Evolutionary conservation across 805 yeast species (phyloP).

Genomic region (Ogataea nitratoaversa): DNA sequence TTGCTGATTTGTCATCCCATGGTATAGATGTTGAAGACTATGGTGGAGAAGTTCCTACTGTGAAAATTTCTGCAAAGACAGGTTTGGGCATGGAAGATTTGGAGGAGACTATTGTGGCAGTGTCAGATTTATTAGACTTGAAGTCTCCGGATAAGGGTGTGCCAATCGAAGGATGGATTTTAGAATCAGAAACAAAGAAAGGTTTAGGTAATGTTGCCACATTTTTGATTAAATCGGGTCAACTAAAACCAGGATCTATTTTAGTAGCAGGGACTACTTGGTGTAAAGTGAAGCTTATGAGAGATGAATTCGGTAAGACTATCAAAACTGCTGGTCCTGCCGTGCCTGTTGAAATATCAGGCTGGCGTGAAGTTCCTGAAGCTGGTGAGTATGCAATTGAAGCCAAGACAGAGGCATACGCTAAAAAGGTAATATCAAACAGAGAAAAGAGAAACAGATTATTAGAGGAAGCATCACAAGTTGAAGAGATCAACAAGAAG

Average conservation of each 20-base stretch:
- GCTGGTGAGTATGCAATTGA: constrained; percentile 85
- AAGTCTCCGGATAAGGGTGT: constrained; percentile 53
- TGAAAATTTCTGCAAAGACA: constrained; percentile 82
- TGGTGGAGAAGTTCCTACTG: constrained; percentile 93
- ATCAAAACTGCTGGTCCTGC: constrained; percentile 76
- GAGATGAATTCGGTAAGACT: constrained; percentile 64
- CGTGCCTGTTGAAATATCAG: constrained; percentile 84
- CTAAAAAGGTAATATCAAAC: constrained; percentile 69
- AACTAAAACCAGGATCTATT: constrained; percentile 63
- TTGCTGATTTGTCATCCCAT: constrained; percentile 68
- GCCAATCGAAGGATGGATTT: constrained; percentile 78
- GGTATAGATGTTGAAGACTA: constrained; percentile 86
- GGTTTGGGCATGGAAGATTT: constrained; percentile 86
- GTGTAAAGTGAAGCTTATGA: constrained; percentile 78
- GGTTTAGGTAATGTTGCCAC: constrained; percentile 88
- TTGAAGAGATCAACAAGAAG: constrained; percentile 66
- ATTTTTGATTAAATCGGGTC: constrained; percentile 75
- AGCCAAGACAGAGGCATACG: constrained; percentile 68
- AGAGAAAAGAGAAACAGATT: constrained; percentile 51
- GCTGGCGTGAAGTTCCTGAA: constrained; percentile 91
- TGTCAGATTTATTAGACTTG: constrained; percentile 79
- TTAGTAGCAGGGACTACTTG: constrained; percentile 83
- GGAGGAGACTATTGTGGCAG: constrained; percentile 82
- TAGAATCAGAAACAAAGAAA: constrained; percentile 78
- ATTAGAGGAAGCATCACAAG: constrained; percentile 55